Evolutionary conservation across 306 rosid species (phyloP).

Genomic region (Hippophae gyantsensis): DNA sequence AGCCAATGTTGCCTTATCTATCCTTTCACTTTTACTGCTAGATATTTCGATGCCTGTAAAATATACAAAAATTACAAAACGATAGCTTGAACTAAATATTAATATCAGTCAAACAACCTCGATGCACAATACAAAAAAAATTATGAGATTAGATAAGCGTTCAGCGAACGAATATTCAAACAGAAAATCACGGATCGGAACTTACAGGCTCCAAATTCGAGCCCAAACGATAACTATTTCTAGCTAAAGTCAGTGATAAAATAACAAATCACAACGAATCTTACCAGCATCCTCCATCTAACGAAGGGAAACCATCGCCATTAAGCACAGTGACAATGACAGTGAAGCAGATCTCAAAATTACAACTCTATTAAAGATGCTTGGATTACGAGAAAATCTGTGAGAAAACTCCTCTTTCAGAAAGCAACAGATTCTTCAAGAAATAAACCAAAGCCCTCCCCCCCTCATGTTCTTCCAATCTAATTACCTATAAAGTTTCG

Average conservation of each 20-base stretch:
- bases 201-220: background rate
- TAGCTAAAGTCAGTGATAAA: background rate
- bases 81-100: background rate
- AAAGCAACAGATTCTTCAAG: background rate
- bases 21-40: no score
- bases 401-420: conserved; percentile 9
- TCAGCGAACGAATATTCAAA: background rate
- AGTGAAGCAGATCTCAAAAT: conserved; percentile 38
- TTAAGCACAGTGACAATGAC: conserved; percentile 3
- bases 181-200: conserved; percentile 10
- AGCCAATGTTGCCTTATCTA: no score
- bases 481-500: conserved; percentile 4
- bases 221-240: conserved; percentile 1
- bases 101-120: conserved; percentile 8
- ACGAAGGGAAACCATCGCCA: conserved; percentile 24
- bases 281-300: conserved; percentile 36
- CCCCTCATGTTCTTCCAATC: conserved; percentile 26
- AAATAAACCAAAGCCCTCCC: conserved; percentile 11
- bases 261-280: conserved; percentile 23
- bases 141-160: background rate
- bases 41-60: background rate
- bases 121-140: background rate
- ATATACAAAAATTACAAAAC: background rate
- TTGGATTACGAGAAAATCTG: conserved; percentile 38
- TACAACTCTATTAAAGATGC: conserved; percentile 6